These are phyloP conservation scores for Mortierella sp. DNA, from an alignment of 371 early-diverging fungal genomes.

Conservation along the genomic window DNA sequence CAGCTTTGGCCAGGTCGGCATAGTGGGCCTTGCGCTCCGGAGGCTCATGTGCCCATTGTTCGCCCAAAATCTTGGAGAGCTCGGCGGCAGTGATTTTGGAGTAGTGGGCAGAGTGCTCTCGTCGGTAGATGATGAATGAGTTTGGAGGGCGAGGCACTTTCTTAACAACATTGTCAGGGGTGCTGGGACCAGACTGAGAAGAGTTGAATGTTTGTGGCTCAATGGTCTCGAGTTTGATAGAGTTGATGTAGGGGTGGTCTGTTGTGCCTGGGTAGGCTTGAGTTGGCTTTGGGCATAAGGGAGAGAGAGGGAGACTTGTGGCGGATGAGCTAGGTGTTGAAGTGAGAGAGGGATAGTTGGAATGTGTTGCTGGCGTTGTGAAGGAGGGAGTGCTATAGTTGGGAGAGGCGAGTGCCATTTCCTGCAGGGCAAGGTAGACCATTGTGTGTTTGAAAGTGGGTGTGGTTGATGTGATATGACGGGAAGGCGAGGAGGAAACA, in stretches of 20 bases:
- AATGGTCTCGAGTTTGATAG: background rate
- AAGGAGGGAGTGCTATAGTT: background rate
- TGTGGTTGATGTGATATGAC: background rate
- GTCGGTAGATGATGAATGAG: conserved; percentile 51
- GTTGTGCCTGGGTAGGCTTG: background rate
- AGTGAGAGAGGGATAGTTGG: background rate
- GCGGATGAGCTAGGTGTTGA: background rate
- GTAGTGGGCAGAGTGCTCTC: conserved; percentile 28
- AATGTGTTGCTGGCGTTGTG: conserved; percentile 1
- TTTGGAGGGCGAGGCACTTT: conserved; percentile 57
- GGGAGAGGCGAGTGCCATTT: background rate
- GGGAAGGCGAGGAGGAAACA: background rate
- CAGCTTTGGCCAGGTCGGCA: conserved; percentile 41
- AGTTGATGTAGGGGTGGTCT: background rate
- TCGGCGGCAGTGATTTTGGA: conserved; percentile 44
- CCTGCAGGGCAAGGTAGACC: background rate
- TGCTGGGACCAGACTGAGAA: background rate
- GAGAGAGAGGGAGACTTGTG: background rate
- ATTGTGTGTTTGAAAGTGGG: background rate
- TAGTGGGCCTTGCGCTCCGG: conserved; percentile 34
- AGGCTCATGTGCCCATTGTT: conserved; percentile 40
- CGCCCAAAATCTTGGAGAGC: conserved; percentile 51
- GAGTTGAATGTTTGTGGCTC: background rate
- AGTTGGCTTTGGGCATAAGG: background rate
- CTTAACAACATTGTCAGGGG: background rate